phyloP scores from a whole-genome alignment of 225 moss, liverwort and hornwort species.

The Climacium dendroides region DNA sequence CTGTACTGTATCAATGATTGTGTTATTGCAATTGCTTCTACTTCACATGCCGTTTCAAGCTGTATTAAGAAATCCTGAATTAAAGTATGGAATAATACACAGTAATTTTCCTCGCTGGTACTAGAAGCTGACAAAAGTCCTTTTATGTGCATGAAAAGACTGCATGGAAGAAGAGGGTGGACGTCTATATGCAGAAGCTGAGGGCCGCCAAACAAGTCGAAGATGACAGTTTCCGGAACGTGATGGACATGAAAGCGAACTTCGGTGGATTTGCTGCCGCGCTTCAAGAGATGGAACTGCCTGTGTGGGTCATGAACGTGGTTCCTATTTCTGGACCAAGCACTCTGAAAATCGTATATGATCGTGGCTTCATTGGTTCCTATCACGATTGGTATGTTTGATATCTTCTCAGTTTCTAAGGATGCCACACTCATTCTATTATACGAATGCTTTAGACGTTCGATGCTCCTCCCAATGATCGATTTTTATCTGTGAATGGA shows the following conservation, averaged over 20 bases:
- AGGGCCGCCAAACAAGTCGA: slow-evolving; percentile 48
- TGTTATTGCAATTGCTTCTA: background rate
- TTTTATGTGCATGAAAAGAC: slow-evolving; percentile 8
- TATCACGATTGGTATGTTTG: slow-evolving; percentile 82
- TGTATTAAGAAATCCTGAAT: background rate
- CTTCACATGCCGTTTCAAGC: background rate
- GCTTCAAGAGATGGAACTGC: slow-evolving; percentile 39
- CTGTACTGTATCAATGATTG: background rate
- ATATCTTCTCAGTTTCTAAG: background rate
- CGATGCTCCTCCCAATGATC: background rate
- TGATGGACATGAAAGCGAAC: slow-evolving; percentile 98
- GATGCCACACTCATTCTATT: background rate
- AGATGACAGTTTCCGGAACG: slow-evolving; percentile 59
- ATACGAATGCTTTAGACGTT: background rate
- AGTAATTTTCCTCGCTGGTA: background rate
- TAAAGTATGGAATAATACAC: background rate
- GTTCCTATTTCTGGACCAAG: slow-evolving; percentile 63
- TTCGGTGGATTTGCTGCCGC: slow-evolving; percentile 94
- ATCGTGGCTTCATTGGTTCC: slow-evolving; percentile 89
- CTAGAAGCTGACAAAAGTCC: background rate
- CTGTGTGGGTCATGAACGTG: slow-evolving; percentile 95
- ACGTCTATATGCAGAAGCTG: slow-evolving; percentile 71
- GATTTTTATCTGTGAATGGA: background rate
- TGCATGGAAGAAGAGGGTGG: slow-evolving; percentile 66
- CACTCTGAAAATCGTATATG: slow-evolving; percentile 78